These are phyloP conservation scores for Raddia guianensis DNA, from an alignment of 176 grass and related monocot genomes.

Conservation along the genomic window DNA sequence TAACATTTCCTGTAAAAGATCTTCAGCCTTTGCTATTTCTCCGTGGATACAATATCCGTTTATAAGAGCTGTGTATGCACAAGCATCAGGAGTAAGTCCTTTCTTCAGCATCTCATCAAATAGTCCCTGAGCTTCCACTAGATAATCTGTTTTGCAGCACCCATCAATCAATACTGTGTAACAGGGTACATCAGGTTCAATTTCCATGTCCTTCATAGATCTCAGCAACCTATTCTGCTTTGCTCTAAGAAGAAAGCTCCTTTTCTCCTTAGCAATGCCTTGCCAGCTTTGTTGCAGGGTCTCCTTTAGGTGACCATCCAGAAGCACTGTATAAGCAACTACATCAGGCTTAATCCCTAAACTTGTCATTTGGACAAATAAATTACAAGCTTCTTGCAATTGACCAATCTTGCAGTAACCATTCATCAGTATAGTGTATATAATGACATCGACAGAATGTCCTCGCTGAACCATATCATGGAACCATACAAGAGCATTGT, in stretches of 20 bases:
- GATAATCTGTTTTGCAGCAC: slow-evolving; percentile 62
- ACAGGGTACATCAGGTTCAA: slow-evolving; percentile 65
- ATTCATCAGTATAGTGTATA: slow-evolving; percentile 71
- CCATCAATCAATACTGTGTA: slow-evolving; percentile 91
- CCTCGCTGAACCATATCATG: slow-evolving; percentile 58
- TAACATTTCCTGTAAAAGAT: slow-evolving; percentile 69
- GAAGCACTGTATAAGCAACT: slow-evolving; percentile 46
- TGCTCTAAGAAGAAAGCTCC: slow-evolving; percentile 45
- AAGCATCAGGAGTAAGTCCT: slow-evolving; percentile 62
- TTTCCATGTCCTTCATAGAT: slow-evolving; percentile 48
- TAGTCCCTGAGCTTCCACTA: slow-evolving; percentile 54
- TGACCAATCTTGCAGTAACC: slow-evolving; percentile 64
- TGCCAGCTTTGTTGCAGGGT: slow-evolving; percentile 33
- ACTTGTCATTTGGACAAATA: slow-evolving; percentile 64
- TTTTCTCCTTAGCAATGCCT: slow-evolving; percentile 46
- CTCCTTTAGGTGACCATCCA: slow-evolving; percentile 50
- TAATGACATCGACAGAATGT: slow-evolving; percentile 54
- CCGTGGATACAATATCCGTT: slow-evolving; percentile 70
- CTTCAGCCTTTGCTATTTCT: slow-evolving; percentile 60
- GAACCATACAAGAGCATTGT: slow-evolving; percentile 58
- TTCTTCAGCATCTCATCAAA: slow-evolving; percentile 74
- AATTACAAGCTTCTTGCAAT: slow-evolving; percentile 53
- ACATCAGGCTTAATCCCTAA: slow-evolving; percentile 69
- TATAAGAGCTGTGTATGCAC: slow-evolving; percentile 67
- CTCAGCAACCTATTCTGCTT: slow-evolving; percentile 39